These are phyloP conservation scores for Neofusicoccum sp. DNA, from an alignment of 2,329 filamentous ascomycete species.

Conservation along the genomic window DNA sequence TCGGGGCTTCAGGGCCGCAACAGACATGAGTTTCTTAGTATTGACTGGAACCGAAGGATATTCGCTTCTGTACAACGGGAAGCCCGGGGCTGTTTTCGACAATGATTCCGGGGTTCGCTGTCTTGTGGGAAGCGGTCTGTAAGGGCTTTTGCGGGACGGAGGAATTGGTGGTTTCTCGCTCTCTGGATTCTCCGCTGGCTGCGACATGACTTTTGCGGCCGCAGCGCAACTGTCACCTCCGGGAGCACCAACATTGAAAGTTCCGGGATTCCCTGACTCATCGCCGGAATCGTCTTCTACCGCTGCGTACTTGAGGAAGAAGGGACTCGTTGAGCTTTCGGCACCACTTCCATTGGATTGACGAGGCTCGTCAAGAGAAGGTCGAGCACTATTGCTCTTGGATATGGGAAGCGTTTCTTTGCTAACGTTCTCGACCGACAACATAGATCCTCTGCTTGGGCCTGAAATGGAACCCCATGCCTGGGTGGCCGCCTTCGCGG, in stretches of 20 bases:
- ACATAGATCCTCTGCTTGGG: constrained; percentile 21
- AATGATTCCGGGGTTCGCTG: background rate
- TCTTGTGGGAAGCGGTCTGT: constrained; percentile 6
- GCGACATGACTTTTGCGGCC: background rate
- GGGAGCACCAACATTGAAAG: background rate
- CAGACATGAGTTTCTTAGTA: constrained; percentile 24
- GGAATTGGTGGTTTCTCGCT: constrained; percentile 16
- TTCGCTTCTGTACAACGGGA: constrained; percentile 50
- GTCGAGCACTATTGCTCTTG: background rate
- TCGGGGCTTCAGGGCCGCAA: background rate
- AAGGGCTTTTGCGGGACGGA: constrained; percentile 10
- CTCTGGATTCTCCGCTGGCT: background rate
- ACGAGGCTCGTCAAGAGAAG: background rate
- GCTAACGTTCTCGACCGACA: constrained; percentile 19
- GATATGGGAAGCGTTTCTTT: constrained; percentile 5
- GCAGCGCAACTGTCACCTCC: background rate
- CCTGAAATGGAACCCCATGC: constrained; percentile 51
- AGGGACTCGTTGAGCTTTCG: constrained; percentile 11
- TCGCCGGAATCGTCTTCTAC: background rate
- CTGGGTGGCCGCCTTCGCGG: constrained; percentile 61
- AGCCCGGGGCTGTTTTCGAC: constrained; percentile 16
- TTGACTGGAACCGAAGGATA: constrained; percentile 40
- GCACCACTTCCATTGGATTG: background rate
- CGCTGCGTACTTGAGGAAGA: constrained; percentile 14
- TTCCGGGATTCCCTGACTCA: background rate